Conservation (phyloP, 495 filamentous ascomycete genomes). For the Talaromyces stipitatus region DNA sequence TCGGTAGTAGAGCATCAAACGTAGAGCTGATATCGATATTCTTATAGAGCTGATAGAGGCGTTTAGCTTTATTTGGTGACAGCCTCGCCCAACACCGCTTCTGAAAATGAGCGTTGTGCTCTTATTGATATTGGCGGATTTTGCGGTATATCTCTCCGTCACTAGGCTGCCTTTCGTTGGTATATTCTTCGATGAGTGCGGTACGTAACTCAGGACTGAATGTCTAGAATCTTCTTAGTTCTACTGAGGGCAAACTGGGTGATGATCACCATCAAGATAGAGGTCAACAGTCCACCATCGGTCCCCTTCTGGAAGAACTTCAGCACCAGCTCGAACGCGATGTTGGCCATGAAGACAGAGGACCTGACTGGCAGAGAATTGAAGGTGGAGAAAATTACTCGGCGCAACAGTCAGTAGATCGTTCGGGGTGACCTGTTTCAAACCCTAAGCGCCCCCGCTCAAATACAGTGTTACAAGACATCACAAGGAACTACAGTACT, state of each 20-base stretch:
- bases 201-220: conserved; percentile 15
- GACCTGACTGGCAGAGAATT: conserved; percentile 11
- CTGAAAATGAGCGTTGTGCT: conserved; percentile 16
- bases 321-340: conserved; percentile 20
- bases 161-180: conserved; percentile 21
- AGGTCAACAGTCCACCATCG: conserved; percentile 32
- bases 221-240: too few relatives aligned
- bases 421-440: too few relatives aligned
- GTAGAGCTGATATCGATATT: conserved; percentile 8
- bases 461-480: too few relatives aligned
- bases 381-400: neutral
- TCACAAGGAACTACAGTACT: too few relatives aligned
- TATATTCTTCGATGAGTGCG: conserved; percentile 24
- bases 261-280: conserved; percentile 29
- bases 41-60: conserved; percentile 11
- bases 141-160: conserved; percentile 34
- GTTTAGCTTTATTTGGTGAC: conserved; percentile 13
- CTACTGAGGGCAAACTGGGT: too few relatives aligned
- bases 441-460: too few relatives aligned
- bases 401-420: too few relatives aligned
- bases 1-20: conserved; percentile 18
- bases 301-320: conserved; percentile 17
- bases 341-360: conserved; percentile 28
- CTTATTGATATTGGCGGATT: conserved; percentile 25
- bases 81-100: conserved; percentile 17